phyloP scores from a whole-genome alignment of 192 early-diverging fungal species.

The Fimicolochytrium jonesii region DNA sequence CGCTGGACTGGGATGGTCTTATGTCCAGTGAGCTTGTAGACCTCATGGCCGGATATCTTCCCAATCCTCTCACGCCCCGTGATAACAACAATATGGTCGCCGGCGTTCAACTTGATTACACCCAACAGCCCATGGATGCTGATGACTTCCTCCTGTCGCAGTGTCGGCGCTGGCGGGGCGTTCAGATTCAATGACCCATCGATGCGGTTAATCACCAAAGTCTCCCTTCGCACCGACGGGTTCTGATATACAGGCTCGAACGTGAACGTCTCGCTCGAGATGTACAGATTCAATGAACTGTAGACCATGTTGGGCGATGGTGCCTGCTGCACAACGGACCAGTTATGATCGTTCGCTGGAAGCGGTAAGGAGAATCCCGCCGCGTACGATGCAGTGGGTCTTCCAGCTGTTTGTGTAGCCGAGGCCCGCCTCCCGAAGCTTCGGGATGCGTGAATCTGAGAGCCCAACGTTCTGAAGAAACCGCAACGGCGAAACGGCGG shows the following conservation, averaged over 20 bases:
- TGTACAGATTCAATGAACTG: slow-evolving; percentile 34
- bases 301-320: slow-evolving; percentile 4
- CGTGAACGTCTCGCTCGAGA: slow-evolving; percentile 50
- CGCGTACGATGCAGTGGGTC: no score
- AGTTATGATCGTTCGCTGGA: no score
- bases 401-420: no score
- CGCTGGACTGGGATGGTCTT: slow-evolving; percentile 36
- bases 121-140: slow-evolving; percentile 70
- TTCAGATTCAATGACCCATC: slow-evolving; percentile 46
- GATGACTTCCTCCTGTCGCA: slow-evolving; percentile 48
- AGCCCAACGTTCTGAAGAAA: no score
- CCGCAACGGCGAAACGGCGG: no score
- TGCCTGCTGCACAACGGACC: no score
- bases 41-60: slow-evolving; percentile 50
- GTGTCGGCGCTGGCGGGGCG: slow-evolving; percentile 43
- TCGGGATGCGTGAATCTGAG: no score
- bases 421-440: no score
- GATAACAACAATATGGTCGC: slow-evolving; percentile 73
- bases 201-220: slow-evolving; percentile 57
- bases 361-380: no score
- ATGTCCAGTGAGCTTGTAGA: slow-evolving; percentile 58
- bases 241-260: slow-evolving; percentile 52
- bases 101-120: slow-evolving; percentile 64
- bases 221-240: slow-evolving; percentile 44
- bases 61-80: slow-evolving; percentile 63